A percentile compares a stretch with the other conserved stretches of the same genome.
These are phyloP conservation scores for Eucalyptus viminalis DNA, from an alignment of 345 rosid species.

Conservation along the genomic window DNA sequence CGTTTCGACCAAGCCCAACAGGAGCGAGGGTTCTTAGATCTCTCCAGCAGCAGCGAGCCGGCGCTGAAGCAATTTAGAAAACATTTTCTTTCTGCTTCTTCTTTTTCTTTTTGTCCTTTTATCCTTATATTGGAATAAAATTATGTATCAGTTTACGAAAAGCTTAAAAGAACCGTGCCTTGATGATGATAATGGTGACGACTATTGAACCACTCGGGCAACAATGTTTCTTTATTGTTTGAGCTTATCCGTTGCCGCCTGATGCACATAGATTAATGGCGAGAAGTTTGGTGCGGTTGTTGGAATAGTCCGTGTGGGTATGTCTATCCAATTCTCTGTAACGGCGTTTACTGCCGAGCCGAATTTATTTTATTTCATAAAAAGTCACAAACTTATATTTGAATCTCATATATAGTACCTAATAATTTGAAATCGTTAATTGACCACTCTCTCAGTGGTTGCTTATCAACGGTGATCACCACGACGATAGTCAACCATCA, in stretches of 20 bases:
- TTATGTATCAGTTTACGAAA: neutral
- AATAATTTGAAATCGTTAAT: too few species aligned
- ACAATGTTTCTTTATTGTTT: neutral
- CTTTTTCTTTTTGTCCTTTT: neutral
- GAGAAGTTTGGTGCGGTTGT: neutral
- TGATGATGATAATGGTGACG: neutral
- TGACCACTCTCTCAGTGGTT: too few species aligned
- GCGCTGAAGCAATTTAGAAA: neutral
- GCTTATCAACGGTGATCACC: neutral
- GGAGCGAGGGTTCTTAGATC: slow-evolving; percentile 36
- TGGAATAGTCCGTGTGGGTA: neutral
- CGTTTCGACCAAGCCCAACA: slow-evolving; percentile 36
- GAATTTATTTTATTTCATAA: too few species aligned
- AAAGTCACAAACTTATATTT: too few species aligned
- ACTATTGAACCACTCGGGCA: neutral
- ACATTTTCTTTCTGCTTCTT: neutral
- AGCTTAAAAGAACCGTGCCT: neutral
- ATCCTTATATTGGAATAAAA: neutral
- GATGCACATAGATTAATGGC: neutral
- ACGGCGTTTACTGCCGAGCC: too few species aligned
- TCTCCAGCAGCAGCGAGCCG: neutral
- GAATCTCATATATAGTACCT: too few species aligned
- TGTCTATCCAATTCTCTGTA: neutral
- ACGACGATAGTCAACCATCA: neutral
- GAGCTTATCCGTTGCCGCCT: neutral